Evolutionary conservation across 2,329 filamentous ascomycete genomes (phyloP), one percentile per base, ranked within the genome.

Genomic region (Verruconis gallopava): DNA sequence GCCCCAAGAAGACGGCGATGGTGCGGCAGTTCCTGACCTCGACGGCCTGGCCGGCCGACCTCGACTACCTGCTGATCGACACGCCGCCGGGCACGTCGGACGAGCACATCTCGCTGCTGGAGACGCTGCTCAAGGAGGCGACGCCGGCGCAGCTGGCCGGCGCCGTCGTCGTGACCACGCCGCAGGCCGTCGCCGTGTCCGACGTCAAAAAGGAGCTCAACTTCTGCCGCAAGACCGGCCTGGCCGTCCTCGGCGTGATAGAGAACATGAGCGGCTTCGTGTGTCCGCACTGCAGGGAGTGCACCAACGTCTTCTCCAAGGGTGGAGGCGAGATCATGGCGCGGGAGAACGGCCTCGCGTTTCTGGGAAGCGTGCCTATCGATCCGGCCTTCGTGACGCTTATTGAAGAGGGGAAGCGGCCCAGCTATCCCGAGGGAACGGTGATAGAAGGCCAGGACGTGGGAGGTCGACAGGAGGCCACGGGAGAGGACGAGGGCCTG

Each of bases 1-100:
- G 91, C 0, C 91, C 91, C 2, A 98, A 98, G 65, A 98, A 98
- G 67, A 98, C 91, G 3, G 91, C 91, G 39, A 98, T 98, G 91
- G 85, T 98, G 45, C 78, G 88, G 32, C 91, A 98, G 60, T 98
- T 98, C 57, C 69, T 98, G 20, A 81, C 83, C 1, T 30, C 19
- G 88, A 95, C 55, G 88, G 95, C 3, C 71, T 85, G 21, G 45
- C 14, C 43, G 12, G 6, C 30, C 6, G 19, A 30, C 22, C 75
- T 85, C n/a, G 89, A 96, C 58, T 96, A 85, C 56, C 71, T 98
- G 1, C 73, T 98, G 45, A 85, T 98, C 55, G 91, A 98, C 61
- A 98, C 91, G 3, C 91, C 91, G 11, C 91, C 91, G 0, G 91
- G 91, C 2, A 98, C 91, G 2, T 91, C 83, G 46, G 91, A 98